phyloP scores from a whole-genome alignment of 371 early-diverging fungal species.

The Mucor racemosus region DNA sequence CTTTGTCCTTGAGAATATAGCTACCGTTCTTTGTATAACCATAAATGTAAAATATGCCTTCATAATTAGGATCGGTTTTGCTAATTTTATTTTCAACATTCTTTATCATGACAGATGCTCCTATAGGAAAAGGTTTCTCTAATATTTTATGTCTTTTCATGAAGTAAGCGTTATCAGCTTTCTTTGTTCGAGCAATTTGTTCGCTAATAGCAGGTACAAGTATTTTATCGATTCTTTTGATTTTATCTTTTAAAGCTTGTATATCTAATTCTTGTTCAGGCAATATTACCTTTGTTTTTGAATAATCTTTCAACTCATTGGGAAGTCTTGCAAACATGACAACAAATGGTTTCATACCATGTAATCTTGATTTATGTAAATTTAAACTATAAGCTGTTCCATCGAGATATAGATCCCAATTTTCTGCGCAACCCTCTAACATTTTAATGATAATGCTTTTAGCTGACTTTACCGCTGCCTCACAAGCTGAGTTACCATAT shows the following conservation, averaged over 20 bases:
- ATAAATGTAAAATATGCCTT: slow-evolving; percentile 5
- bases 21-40: slow-evolving; percentile 1
- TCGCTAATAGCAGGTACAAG: slow-evolving; percentile 11
- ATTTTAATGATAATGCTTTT: slow-evolving; percentile 8
- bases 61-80: slow-evolving; percentile 7
- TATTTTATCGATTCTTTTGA: background rate
- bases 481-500: slow-evolving; percentile 1
- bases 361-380: background rate
- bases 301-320: slow-evolving; percentile 10
- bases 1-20: slow-evolving; percentile 7
- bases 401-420: slow-evolving; percentile 15
- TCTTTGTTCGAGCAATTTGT: slow-evolving; percentile 4
- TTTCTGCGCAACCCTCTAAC: slow-evolving; percentile 3
- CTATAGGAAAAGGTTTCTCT: background rate
- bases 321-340: slow-evolving; percentile 21
- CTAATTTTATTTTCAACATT: no score
- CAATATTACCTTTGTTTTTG: background rate
- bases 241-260: background rate
- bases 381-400: slow-evolving; percentile 2
- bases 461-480: background rate
- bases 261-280: background rate
- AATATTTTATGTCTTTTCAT: slow-evolving; percentile 5
- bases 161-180: slow-evolving; percentile 9
- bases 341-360: slow-evolving; percentile 6
- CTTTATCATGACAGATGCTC: slow-evolving; percentile 12